Evolutionary conservation across 2,329 filamentous ascomycete genomes (phyloP), one percentile per base, ranked within the genome.

Genomic region (Aspergillus tamarii): DNA sequence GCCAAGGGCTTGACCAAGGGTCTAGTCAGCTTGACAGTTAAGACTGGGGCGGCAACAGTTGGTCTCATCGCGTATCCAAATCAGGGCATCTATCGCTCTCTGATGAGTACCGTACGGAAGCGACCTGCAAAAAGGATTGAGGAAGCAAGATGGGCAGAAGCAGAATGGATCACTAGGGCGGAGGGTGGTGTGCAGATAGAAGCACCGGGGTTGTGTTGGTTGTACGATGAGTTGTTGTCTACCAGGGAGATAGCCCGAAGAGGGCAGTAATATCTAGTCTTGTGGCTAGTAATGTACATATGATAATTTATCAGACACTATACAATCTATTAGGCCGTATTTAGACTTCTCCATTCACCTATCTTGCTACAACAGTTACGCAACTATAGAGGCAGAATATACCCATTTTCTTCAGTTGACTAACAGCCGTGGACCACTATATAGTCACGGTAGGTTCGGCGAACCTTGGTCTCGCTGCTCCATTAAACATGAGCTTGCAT

Each of bases 1-100:
- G 46, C 46, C 1, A 50, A 50, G 23, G 46, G 46, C 5, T 32
- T 77, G 0, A 71, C 70, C 2, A 79, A 75, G 56, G 78, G 76
- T 1, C n/a, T 59, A n/a, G 57, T 45, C 4, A 50, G 45, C 10
- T 26, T 41, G 41, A 48, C 41, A 36, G 28, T 57, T 19, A 50
- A 50, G 23, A 50, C 46, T 4, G 46, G 46, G 6, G 46, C 46
- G 46, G 46, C 46, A 28, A 50, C 23, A 3, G 46, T 28, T 12
- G 46, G 46, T 9, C 46, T 50, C 10, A 50, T 50, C 14, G 46
- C 23, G 21, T 50, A 50, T 52, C 57, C 58, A 45, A 32, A 66
- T 48, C 55, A 67, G 34, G 46, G 46, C 1, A 28, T 50, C 7
- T 50, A 50, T 50, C 46, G 23, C 7, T 50, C 46, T 16, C 23